Conservation (phyloP, 306 rosid genomes). For the Alnus rubra region DNA sequence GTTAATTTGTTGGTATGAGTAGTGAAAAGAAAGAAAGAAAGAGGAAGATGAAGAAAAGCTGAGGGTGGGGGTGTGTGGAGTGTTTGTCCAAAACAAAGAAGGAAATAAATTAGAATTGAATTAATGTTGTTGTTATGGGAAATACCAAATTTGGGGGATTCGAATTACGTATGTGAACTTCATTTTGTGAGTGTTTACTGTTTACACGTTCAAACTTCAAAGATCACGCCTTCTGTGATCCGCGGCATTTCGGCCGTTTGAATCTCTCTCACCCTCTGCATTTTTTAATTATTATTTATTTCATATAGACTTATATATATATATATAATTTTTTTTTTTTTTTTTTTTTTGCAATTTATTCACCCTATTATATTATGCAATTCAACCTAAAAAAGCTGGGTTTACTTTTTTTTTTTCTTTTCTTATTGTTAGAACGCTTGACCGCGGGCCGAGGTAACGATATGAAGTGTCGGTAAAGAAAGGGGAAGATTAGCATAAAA, state of each 20-base stretch:
- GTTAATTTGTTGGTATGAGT: neutral
- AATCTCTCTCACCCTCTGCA: neutral
- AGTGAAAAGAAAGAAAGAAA: neutral
- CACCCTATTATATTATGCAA: too few relatives aligned
- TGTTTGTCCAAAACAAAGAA: neutral
- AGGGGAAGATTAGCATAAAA: too few relatives aligned
- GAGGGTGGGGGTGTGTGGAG: neutral
- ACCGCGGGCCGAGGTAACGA: too few relatives aligned
- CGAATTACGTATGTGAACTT: neutral
- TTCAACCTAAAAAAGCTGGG: too few relatives aligned
- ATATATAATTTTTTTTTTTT: too few relatives aligned
- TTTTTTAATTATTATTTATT: neutral
- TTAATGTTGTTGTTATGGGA: neutral
- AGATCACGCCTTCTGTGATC: conserved; percentile 30
- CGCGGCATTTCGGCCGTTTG: conserved; percentile 25
- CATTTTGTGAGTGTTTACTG: neutral
- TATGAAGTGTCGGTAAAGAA: too few relatives aligned
- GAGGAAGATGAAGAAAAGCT: neutral
- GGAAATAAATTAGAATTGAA: neutral
- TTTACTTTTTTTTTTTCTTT: too few relatives aligned
- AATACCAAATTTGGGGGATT: neutral
- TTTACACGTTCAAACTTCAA: conserved; percentile 1
- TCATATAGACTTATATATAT: too few relatives aligned
- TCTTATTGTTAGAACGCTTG: too few relatives aligned
- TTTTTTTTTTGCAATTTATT: too few relatives aligned